Conservation (phyloP, 1,139 yeast genomes). For the Diutina siamensis region DNA sequence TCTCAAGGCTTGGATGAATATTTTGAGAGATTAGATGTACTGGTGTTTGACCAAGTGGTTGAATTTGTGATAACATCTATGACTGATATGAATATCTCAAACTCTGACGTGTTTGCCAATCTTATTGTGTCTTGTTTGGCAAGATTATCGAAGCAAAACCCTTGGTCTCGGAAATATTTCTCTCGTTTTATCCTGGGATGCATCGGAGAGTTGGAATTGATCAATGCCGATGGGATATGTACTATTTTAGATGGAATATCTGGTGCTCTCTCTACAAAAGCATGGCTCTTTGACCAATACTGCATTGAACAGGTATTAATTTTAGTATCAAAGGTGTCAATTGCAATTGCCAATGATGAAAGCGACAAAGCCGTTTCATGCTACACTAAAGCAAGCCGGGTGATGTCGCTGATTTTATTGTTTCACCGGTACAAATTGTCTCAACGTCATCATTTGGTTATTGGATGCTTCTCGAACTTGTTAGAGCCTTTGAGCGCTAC, state of each 20-base stretch:
- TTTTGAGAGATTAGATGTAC: not conserved
- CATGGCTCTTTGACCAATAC: conserved; percentile 62
- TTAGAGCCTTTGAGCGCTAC: conserved; percentile 30
- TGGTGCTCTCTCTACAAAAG: conserved; percentile 15
- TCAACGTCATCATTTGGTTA: conserved; percentile 61
- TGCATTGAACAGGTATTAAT: conserved; percentile 42
- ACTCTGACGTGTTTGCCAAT: not conserved
- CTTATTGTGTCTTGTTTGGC: not conserved
- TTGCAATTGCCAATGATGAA: conserved; percentile 1
- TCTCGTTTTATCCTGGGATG: too few relatives aligned
- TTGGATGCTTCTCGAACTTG: conserved; percentile 34
- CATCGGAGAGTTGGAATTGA: too few relatives aligned
- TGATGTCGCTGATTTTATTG: conserved; percentile 44
- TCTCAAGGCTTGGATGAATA: not conserved
- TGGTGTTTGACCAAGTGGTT: not conserved
- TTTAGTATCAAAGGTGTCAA: conserved; percentile 13
- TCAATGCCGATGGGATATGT: too few relatives aligned
- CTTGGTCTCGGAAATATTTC: not conserved
- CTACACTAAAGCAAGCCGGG: conserved; percentile 28
- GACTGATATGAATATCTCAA: not conserved
- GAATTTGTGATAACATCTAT: not conserved
- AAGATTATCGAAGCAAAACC: not conserved
- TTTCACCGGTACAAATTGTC: conserved; percentile 61
- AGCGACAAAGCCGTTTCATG: conserved; percentile 8
- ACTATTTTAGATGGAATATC: conserved; percentile 2